A percentile compares a stretch with the other conserved stretches of the same genome.
These are phyloP conservation scores for Boletellus ananiceps DNA, from an alignment of 768 basidiomycete genomes.

Conservation along the genomic window DNA sequence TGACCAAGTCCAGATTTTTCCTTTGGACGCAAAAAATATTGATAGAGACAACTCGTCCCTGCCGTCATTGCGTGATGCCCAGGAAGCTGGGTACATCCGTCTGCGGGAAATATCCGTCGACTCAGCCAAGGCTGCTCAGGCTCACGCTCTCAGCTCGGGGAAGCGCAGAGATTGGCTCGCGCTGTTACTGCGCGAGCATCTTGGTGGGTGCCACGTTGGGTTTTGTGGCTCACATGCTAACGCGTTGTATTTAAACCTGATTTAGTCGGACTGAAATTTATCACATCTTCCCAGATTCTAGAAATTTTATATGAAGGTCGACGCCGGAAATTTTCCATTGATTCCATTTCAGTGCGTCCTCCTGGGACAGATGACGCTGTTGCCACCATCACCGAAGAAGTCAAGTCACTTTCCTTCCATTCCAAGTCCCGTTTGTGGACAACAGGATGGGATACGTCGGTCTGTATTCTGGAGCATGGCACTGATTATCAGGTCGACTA, in stretches of 20 bases:
- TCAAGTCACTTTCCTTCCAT: constrained; percentile 45
- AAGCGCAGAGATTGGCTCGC: constrained; percentile 63
- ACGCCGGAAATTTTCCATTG: constrained; percentile 52
- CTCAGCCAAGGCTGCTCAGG: constrained; percentile 15
- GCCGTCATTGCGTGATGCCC: constrained; percentile 45
- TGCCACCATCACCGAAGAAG: constrained; percentile 35
- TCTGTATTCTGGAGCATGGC: constrained; percentile 38
- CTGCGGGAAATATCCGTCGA: constrained; percentile 44
- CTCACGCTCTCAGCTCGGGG: constrained; percentile 16
- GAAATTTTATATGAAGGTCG: constrained; percentile 62
- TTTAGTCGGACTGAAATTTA: constrained; percentile 68
- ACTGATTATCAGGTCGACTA: constrained; percentile 22
- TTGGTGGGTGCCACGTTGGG: constrained; percentile 45
- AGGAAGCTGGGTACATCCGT: constrained; percentile 49
- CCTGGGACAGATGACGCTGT: constrained; percentile 17
- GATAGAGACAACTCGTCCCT: constrained; percentile 40
- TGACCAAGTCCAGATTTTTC: constrained; percentile 43
- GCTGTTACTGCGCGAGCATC: constrained; percentile 58
- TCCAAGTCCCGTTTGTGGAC: constrained; percentile 48
- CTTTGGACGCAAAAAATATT: constrained; percentile 38
- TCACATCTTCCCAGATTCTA: constrained; percentile 56
- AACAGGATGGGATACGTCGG: constrained; percentile 63
- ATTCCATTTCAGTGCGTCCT: constrained; percentile 37
- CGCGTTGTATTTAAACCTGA: constrained; percentile 2
- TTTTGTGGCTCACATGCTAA: constrained; percentile 3